Evolutionary conservation across 1,139 yeast genomes (phyloP).

Genomic region (Arxiozyma slooffiae): DNA sequence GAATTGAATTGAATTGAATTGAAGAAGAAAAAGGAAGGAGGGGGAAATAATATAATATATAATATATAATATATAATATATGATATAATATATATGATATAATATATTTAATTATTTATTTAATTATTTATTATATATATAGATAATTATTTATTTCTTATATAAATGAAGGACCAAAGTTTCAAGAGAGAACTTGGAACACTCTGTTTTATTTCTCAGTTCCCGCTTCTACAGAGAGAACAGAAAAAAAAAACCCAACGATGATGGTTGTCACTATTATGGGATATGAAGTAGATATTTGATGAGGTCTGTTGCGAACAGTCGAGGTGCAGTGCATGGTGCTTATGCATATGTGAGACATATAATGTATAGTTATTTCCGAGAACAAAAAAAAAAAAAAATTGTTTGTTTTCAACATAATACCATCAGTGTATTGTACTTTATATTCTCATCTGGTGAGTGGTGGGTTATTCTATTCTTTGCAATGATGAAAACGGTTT

Average conservation of each 20-base stretch:
- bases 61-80: too few species aligned
- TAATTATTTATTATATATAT: too few species aligned
- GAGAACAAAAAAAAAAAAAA: background rate
- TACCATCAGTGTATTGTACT: background rate
- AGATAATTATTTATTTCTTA: too few species aligned
- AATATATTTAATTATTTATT: too few species aligned
- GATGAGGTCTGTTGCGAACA: background rate
- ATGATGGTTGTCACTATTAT: background rate
- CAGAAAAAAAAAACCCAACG: background rate
- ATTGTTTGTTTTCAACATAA: background rate
- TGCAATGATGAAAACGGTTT: conserved; percentile 38
- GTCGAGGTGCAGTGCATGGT: background rate
- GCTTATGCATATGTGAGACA: background rate
- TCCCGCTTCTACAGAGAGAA: too few species aligned
- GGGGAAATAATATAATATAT: too few species aligned
- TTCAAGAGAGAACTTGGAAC: too few species aligned
- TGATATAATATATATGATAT: too few species aligned
- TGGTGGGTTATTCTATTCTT: conserved; percentile 6
- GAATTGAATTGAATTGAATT: too few species aligned
- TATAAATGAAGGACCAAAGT: too few species aligned
- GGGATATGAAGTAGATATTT: background rate
- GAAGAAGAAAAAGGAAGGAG: too few species aligned
- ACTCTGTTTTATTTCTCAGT: too few species aligned
- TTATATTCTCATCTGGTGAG: background rate
- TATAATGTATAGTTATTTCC: background rate